Evolutionary conservation across 2,329 filamentous ascomycete species (phyloP).

Genomic region (Didymella pinodella): DNA sequence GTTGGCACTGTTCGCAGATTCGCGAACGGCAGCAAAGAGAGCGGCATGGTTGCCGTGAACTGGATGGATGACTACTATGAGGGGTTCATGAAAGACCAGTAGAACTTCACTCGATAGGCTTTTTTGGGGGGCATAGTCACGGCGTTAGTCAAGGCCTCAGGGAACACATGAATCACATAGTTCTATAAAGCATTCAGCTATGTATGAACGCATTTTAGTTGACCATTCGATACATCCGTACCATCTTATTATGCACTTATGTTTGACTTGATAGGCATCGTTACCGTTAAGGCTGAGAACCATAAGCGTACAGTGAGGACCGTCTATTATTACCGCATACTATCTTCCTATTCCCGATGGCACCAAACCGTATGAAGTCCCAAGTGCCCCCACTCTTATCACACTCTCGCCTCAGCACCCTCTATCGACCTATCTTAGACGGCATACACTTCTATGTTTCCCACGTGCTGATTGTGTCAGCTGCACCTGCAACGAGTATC

Average conservation of each 20-base stretch:
- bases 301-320: neutral
- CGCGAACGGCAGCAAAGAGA: slow-evolving; percentile 38
- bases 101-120: neutral
- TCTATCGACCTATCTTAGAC: slow-evolving; percentile 3
- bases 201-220: neutral
- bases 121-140: slow-evolving; percentile 1
- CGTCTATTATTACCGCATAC: neutral
- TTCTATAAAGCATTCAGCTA: neutral
- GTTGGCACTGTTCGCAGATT: slow-evolving; percentile 68
- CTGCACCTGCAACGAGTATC: neutral
- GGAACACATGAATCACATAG: neutral
- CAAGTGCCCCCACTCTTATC: slow-evolving; percentile 9
- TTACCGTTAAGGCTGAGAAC: neutral
- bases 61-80: slow-evolving; percentile 64
- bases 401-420: neutral
- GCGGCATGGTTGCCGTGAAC: slow-evolving; percentile 45
- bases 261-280: neutral
- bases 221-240: neutral
- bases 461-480: neutral
- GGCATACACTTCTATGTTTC: neutral
- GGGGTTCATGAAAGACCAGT: slow-evolving; percentile 52
- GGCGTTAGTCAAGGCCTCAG: slow-evolving; percentile 6
- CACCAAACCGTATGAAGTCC: neutral
- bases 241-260: neutral
- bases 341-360: neutral